Base-by-base conservation (phyloP, 2,329 filamentous ascomycete species). In the Xylaria multiplex region DNA sequence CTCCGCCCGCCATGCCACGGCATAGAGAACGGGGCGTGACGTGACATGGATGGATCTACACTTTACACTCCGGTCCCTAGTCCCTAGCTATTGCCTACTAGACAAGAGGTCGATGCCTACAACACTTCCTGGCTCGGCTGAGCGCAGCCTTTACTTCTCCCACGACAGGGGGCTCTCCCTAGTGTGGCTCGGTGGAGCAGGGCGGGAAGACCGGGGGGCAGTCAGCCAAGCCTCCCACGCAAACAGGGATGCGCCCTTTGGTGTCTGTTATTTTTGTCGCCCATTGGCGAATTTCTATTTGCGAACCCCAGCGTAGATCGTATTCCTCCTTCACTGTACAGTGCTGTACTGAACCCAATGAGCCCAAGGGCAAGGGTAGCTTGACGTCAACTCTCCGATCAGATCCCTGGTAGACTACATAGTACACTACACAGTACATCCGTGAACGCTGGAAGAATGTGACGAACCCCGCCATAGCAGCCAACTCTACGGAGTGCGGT, bases 31-130 rank as follows among this genome's bases (percentile, higher is more conserved):
- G 53, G 66, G 69, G 72, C 48, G 67, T 66, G 67, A 69, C 54
- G 68, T 71, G 69, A 71, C 70, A 71, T 70, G 62, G 68, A 71
- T 68, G 71, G 70, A 72, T 67, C 53, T 42, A 43, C 37, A n/a
- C 37, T 55, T 40, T 55, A n/a, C 53, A 43, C 37, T 42, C 22
- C 53, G 53, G 53, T 22, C 37, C 53, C 53, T 43, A 55, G 37
- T 22, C 37, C 53, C 53, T 43, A 55, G 37, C 22, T 19, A 30
- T 16, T 6, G 37, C 42, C 22, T 30, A 53, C 45, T 62, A 52
- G 55, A 49, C 22, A 49, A 61, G 54, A 64, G 49, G 63, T 65
- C 56, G 59, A 69, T 59, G 64, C 67, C 65, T 62, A 50, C 53
- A 16, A 50, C 53, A 16, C 53, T 55, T 37, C 53, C 53, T 55